A percentile compares a stretch with the other conserved stretches of the same genome.
phyloP scores from a whole-genome alignment of 441 rosid genomes.

The Bocquillonia castaneifolia region DNA sequence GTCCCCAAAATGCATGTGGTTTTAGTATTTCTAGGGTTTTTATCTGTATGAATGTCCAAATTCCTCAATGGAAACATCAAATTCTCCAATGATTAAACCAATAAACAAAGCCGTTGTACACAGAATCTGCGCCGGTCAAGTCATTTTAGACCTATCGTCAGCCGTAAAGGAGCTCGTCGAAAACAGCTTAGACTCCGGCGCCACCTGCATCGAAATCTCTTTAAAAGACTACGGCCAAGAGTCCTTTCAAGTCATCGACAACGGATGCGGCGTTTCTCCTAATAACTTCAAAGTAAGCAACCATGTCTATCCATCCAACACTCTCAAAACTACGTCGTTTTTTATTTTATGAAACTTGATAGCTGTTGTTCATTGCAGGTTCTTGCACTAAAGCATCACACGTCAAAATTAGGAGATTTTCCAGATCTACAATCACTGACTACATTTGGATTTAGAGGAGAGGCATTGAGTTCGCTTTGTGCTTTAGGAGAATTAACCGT shows the following conservation, averaged over 20 bases:
- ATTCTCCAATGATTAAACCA: conserved; percentile 50
- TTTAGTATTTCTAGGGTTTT: not conserved
- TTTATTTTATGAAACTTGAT: not conserved
- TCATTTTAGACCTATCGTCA: conserved; percentile 82
- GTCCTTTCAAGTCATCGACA: conserved; percentile 85
- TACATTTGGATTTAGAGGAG: conserved; percentile 95
- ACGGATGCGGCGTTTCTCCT: conserved; percentile 90
- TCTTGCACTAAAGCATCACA: conserved; percentile 87
- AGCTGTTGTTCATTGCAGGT: conserved; percentile 38
- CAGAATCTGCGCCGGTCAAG: conserved; percentile 89
- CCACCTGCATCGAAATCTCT: conserved; percentile 70
- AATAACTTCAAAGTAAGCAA: conserved; percentile 64
- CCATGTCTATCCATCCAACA: not conserved
- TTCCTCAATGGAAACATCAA: conserved; percentile 31
- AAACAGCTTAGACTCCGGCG: conserved; percentile 96
- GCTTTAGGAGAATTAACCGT: conserved; percentile 73
- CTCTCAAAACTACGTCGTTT: not conserved
- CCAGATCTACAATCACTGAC: conserved; percentile 68
- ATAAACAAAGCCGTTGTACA: conserved; percentile 71
- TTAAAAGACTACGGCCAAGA: conserved; percentile 81
- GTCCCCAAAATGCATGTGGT: not conserved
- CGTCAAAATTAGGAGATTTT: conserved; percentile 80
- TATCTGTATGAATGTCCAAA: not conserved
- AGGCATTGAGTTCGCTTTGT: conserved; percentile 95
- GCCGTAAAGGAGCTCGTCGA: conserved; percentile 96